Base-by-base conservation (phyloP, 768 basidiomycete species). In the Mrakia gelida region DNA sequence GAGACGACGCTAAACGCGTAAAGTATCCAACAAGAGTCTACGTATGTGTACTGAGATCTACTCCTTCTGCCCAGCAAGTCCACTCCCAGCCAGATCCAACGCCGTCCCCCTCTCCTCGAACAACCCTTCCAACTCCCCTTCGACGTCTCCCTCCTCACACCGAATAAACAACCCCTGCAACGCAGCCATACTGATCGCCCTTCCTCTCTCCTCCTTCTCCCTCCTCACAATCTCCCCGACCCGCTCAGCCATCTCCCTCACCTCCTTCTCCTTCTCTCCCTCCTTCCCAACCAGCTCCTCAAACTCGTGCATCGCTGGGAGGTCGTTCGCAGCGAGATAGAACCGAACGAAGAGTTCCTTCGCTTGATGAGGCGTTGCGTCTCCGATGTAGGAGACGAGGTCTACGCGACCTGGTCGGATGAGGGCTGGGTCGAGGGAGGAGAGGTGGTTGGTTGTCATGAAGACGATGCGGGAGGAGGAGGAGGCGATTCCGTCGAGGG, bases 371-470 rank as follows among this genome's bases (percentile, higher is more conserved):
- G 94, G 89, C 34, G 89, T 90, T 7, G 97, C 93, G 81, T 99
- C 93, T 84, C 91, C 94, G 71, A 99, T 88, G 54, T 92, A 85
- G 80, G 92, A 89, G 38, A 89, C 88, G 67, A 98, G 84, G 84
- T 99, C 97, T 62, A 99, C 95, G 15, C 97, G 89, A 26, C 97
- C 97, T 0, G 97, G 96, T 72, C 97, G 90, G 82, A 98, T 93
- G 67, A 99, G 89, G 0, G 96, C 97, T 9, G 94, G 91, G 85
- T 99, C 97, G 52, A 99, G 89, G 80, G 87, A 88, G 79, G 92
- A 90, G 75, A 92, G 83, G 81, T 98, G 97, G 84, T 99, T 99
- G n/a, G 97, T 98, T 0, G 97, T 99, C 91, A 99, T 92, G 86
- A 99, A 99, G 52, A 99, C 89, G 83, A 99, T 91, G n/a, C 97